Evolutionary conservation across 2,329 filamentous ascomycete genomes (phyloP).

Genomic region (Hyphodiscus sp.): DNA sequence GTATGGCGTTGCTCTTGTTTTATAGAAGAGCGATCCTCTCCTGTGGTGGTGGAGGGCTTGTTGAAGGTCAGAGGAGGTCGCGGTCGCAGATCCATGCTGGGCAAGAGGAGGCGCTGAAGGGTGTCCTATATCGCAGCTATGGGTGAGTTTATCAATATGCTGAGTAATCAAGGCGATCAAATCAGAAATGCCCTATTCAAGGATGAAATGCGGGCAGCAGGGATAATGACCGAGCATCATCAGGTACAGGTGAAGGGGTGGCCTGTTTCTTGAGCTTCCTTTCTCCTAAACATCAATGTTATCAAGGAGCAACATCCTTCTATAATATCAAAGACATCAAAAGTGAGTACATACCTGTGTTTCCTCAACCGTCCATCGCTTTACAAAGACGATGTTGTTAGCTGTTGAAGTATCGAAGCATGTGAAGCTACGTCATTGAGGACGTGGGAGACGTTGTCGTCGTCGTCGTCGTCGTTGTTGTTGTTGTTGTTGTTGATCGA

Average conservation of each 20-base stretch:
- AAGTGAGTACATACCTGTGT: not conserved
- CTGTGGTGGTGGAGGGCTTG: conserved; percentile 6
- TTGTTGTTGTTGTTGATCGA: not conserved
- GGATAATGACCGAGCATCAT: too few species aligned
- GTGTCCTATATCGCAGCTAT: too few species aligned
- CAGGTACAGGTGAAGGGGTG: too few species aligned
- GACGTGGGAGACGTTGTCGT: not conserved
- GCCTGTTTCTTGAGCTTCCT: not conserved
- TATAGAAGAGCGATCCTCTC: conserved; percentile 16
- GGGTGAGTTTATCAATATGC: too few species aligned
- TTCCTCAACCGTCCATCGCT: not conserved
- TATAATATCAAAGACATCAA: not conserved
- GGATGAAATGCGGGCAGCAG: too few species aligned
- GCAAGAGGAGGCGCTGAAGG: too few species aligned
- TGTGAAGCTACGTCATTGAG: conserved; percentile 9
- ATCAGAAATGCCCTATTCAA: too few species aligned
- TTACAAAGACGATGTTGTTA: not conserved
- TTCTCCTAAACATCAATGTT: not conserved
- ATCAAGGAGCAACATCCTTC: not conserved
- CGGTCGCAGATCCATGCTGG: not conserved
- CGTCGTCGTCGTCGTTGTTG: not conserved
- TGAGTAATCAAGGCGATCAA: too few species aligned
- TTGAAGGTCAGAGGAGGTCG: not conserved
- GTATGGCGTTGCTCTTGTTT: conserved; percentile 6
- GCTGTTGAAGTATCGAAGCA: conserved; percentile 1